Evolutionary conservation across 169 alveolate genomes (phyloP), one percentile per base, ranked within the genome.

Genomic region (Theileria parva): DNA sequence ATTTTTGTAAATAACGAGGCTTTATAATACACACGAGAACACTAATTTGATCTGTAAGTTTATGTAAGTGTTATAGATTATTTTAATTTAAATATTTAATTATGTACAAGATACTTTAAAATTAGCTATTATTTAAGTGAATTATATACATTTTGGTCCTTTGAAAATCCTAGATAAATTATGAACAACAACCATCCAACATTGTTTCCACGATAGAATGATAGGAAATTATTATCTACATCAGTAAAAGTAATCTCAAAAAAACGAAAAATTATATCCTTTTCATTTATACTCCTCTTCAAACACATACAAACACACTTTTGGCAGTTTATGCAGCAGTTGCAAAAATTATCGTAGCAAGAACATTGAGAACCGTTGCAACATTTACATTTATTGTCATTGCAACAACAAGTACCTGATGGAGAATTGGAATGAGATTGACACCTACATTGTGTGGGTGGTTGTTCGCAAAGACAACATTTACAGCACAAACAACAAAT

Each of bases 1-100:
- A 9, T 17, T 80, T 21, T 51, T 81, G 63, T 81, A 81, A 32
- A 44, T 44, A 4, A 44, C 53, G 2, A 51, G 77, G 9, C 53
- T 1, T 44, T 44, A 0, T 44, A 44, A 44, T 44, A 44, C 53
- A 44, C 15, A 28, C 37, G 1, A 60, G 37, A 30, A 30, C 3
- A 30, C 1, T 30, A 30, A 60, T 60, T 60, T 60, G 2, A 44
- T 44, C 15, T 44, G 63, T 28, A 65, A 25, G 48, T 32, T 67
- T 13, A 44, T 44, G 53, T 44, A 44, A 44, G 17, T 44, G 8
- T 44, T 4, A 7, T 44, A 44, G 2, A 44, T 44, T 44, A 44
- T 44, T 44, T 44, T 4, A 44, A 44, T 44, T 44, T 44, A 44
- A 44, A 44, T 4, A 4, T 44, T 44, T 11, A 44, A 44, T 11